Evolutionary conservation across 345 rosid genomes (phyloP).

Genomic region (Abelmoschus esculentus): DNA sequence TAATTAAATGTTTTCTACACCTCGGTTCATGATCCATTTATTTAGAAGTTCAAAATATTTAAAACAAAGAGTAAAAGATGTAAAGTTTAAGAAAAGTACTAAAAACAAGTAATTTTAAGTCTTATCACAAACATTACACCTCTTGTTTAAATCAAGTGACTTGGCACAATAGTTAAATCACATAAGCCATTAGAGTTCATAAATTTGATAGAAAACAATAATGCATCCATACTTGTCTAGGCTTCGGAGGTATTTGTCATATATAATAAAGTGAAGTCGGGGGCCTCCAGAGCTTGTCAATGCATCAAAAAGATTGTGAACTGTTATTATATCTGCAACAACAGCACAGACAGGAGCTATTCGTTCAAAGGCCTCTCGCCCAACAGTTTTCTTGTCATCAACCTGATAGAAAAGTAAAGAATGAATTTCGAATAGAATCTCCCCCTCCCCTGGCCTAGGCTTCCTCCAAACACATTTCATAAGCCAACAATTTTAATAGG

Average conservation of each 20-base stretch:
- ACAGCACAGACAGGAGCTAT: constrained; percentile 82
- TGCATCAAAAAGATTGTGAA: constrained; percentile 81
- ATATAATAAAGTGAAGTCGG: constrained; percentile 77
- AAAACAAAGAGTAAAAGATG: background rate
- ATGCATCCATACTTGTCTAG: constrained; percentile 74
- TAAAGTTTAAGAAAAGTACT: background rate
- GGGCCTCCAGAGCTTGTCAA: constrained; percentile 60
- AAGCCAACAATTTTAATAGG: background rate
- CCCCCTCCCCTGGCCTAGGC: too few species aligned
- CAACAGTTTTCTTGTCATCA: constrained; percentile 69
- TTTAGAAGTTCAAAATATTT: constrained; percentile 1
- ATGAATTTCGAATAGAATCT: background rate
- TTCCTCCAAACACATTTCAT: background rate
- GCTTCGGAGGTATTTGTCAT: constrained; percentile 79
- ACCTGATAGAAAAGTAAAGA: constrained; percentile 39
- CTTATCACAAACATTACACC: background rate
- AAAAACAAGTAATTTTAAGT: background rate
- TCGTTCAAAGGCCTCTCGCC: constrained; percentile 79
- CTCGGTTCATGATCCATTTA: background rate
- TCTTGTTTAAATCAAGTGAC: background rate
- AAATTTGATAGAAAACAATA: constrained; percentile 11
- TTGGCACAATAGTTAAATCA: background rate
- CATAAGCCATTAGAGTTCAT: background rate
- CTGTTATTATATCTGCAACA: constrained; percentile 78
- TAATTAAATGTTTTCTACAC: background rate